Percentiles rank a stretch among this genome's conserved stretches.
These are phyloP conservation scores for Biscutella laevigata DNA, from an alignment of 441 rosid genomes.

Conservation along the genomic window DNA sequence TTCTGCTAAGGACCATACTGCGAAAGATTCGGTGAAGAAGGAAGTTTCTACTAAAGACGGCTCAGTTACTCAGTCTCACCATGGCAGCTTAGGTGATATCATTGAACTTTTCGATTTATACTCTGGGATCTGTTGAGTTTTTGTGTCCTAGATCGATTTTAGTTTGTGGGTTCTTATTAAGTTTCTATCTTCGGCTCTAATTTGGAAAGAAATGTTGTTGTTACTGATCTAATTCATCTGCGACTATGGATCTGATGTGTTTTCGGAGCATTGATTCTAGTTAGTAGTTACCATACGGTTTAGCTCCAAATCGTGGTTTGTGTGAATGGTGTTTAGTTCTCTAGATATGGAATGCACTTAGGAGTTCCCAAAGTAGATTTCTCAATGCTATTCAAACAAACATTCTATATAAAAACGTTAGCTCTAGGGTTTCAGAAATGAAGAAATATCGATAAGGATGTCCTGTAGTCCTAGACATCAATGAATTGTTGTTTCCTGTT, in stretches of 20 bases:
- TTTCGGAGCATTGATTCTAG: slow-evolving; percentile 32
- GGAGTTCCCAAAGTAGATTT: not conserved
- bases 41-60: slow-evolving; percentile 72
- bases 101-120: not conserved
- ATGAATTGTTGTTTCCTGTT: not conserved
- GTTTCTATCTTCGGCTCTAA: slow-evolving; percentile 19
- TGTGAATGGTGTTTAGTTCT: slow-evolving; percentile 7
- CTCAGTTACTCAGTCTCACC: slow-evolving; percentile 63
- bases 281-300: slow-evolving; percentile 7
- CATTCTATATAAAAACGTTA: not conserved
- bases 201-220: slow-evolving; percentile 19
- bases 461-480: not conserved
- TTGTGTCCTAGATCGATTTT: slow-evolving; percentile 25
- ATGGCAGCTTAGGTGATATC: slow-evolving; percentile 56
- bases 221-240: slow-evolving; percentile 35
- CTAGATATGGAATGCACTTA: slow-evolving; percentile 7
- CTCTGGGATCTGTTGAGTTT: slow-evolving; percentile 29
- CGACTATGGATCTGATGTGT: slow-evolving; percentile 16
- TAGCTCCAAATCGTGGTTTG: slow-evolving; percentile 5
- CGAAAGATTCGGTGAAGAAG: slow-evolving; percentile 54
- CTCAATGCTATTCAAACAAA: not conserved
- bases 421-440: not conserved
- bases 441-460: not conserved
- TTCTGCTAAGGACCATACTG: slow-evolving; percentile 52
- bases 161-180: slow-evolving; percentile 10